Evolutionary conservation across 352 stramenopile genomes (phyloP).

Genomic region (Pythium myriotylum): DNA sequence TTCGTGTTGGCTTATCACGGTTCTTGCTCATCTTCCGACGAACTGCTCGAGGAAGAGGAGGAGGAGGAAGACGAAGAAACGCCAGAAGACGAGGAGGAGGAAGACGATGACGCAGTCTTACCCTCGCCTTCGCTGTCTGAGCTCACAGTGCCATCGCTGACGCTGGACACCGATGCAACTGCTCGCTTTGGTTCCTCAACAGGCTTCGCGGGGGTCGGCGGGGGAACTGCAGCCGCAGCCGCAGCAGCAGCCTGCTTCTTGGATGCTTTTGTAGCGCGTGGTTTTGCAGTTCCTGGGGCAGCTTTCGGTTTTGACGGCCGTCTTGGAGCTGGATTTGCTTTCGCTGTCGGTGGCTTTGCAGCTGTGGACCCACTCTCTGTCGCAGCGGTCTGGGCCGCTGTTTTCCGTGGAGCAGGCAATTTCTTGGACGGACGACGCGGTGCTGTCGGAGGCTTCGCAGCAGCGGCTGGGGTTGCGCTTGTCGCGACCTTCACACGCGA

Average conservation of each 20-base stretch:
- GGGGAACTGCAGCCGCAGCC: neutral
- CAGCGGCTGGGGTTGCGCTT: neutral
- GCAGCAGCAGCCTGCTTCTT: constrained; percentile 7
- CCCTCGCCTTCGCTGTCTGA: constrained; percentile 30
- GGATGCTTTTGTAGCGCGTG: neutral
- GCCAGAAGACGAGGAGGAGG: constrained; percentile 43
- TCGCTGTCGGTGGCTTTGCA: neutral
- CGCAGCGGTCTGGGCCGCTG: neutral
- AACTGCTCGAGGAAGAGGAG: constrained; percentile 54
- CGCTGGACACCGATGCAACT: constrained; percentile 7
- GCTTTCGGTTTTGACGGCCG: constrained; percentile 14
- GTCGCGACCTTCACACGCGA: constrained; percentile 6
- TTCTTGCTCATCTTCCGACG: constrained; percentile 40
- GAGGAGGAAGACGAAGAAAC: constrained; percentile 35
- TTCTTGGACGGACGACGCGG: constrained; percentile 25
- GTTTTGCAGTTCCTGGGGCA: neutral
- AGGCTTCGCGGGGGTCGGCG: neutral
- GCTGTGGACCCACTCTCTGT: neutral
- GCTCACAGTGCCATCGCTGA: constrained; percentile 19
- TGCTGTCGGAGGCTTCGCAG: neutral
- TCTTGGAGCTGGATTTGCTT: neutral
- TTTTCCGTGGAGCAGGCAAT: constrained; percentile 16
- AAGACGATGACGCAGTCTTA: constrained; percentile 52
- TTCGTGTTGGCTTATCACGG: neutral
- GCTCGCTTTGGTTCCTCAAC: neutral